These are phyloP conservation scores for Reutealis trisperma DNA, from an alignment of 345 rosid species.

Conservation along the genomic window DNA sequence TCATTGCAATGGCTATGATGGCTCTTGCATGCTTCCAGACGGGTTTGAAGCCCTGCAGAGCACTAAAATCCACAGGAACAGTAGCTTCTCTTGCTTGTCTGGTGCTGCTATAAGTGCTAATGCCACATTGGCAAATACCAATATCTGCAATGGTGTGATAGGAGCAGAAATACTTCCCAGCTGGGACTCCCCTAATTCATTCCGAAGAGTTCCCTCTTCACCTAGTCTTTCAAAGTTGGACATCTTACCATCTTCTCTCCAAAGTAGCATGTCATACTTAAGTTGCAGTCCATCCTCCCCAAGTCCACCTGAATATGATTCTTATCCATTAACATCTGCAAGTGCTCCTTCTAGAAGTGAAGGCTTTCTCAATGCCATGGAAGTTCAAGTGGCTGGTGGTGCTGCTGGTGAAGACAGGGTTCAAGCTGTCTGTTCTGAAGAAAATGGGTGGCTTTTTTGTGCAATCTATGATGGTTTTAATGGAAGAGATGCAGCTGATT, in stretches of 20 bases:
- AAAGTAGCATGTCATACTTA: conserved; percentile 69
- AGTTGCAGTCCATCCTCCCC: conserved; percentile 79
- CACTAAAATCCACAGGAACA: conserved; percentile 50
- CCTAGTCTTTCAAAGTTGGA: conserved; percentile 79
- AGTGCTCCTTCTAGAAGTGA: conserved; percentile 71
- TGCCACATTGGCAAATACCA: conserved; percentile 93
- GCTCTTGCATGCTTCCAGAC: conserved; percentile 30
- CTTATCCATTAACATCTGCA: conserved; percentile 49
- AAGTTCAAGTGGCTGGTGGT: conserved; percentile 96
- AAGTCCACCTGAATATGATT: conserved; percentile 65
- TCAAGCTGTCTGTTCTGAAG: conserved; percentile 98
- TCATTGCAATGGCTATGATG: conserved; percentile 52
- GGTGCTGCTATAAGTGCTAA: conserved; percentile 97
- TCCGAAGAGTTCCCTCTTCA: conserved; percentile 75
- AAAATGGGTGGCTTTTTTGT: conserved; percentile 89
- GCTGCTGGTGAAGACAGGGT: conserved; percentile 99
- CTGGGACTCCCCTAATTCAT: conserved; percentile 84
- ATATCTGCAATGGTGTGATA: conserved; percentile 86
- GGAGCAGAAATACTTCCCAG: conserved; percentile 87
- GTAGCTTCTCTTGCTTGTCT: conserved; percentile 91
- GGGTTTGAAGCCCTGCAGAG: conserved; percentile 41
- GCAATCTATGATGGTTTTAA: conserved; percentile 94
- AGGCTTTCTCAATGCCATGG: conserved; percentile 66
- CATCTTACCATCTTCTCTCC: conserved; percentile 83
- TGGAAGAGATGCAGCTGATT: conserved; percentile 99